These are phyloP conservation scores for Nepenthes mirabilis DNA, from an alignment of 148 eudicot species.

Conservation along the genomic window DNA sequence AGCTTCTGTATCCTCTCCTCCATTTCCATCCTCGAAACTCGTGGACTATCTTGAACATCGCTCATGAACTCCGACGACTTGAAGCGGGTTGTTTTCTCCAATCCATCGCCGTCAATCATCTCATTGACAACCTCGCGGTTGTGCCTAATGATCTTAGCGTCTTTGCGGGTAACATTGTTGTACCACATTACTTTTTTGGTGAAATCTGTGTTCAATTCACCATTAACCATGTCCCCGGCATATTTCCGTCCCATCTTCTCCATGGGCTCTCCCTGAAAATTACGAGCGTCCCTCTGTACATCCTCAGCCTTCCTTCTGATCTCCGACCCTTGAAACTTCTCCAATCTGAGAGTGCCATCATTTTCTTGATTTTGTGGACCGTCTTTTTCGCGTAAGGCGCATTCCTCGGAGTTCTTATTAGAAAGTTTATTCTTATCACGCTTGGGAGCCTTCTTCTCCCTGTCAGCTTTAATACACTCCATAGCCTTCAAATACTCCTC, in stretches of 20 bases:
- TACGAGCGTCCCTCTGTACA: no score
- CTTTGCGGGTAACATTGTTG: conserved; percentile 3
- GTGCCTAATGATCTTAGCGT: conserved; percentile 8
- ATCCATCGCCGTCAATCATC: conserved; percentile 13
- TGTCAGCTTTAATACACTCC: conserved; percentile 50
- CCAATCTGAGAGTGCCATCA: conserved; percentile 3
- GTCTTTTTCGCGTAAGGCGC: no score
- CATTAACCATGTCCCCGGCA: not conserved
- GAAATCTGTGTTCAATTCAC: not conserved
- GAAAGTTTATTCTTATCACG: not conserved
- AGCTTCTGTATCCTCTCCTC: conserved; percentile 88
- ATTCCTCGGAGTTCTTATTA: not conserved
- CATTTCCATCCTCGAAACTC: conserved; percentile 60
- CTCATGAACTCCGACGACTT: conserved; percentile 22
- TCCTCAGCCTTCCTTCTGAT: not conserved
- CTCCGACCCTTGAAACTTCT: conserved; percentile 5
- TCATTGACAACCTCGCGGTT: conserved; percentile 8
- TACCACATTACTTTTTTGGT: not conserved
- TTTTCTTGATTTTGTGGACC: not conserved
- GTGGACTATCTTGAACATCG: conserved; percentile 37
- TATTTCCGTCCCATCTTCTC: not conserved
- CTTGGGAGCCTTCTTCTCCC: conserved; percentile 5
- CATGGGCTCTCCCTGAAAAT: not conserved
- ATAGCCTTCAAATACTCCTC: conserved; percentile 72
- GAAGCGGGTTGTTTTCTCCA: conserved; percentile 43